These are phyloP conservation scores for Oryza officinalis DNA, from an alignment of 176 grass and related monocot genomes.

Conservation along the genomic window DNA sequence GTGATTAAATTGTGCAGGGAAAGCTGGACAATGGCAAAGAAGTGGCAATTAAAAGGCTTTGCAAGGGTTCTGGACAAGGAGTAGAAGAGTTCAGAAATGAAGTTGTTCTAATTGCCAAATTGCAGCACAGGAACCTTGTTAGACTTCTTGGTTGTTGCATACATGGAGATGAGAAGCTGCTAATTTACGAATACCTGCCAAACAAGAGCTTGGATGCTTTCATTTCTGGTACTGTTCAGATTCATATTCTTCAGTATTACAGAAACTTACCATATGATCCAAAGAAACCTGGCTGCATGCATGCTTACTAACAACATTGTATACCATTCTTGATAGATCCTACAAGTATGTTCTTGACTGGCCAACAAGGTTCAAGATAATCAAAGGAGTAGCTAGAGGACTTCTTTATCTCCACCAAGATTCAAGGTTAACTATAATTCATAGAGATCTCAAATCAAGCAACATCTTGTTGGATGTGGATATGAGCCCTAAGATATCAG, in stretches of 20 bases:
- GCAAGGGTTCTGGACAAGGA: constrained; percentile 52
- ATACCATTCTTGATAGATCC: constrained; percentile 28
- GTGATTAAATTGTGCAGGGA: constrained; percentile 12
- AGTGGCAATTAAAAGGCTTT: constrained; percentile 57
- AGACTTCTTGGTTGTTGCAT: constrained; percentile 52
- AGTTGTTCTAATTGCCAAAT: constrained; percentile 47
- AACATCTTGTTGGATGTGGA: constrained; percentile 55
- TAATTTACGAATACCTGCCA: constrained; percentile 42
- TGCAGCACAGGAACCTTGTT: constrained; percentile 49
- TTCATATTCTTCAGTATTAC: no score
- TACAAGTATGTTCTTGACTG: constrained; percentile 42
- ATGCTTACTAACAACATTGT: not conserved
- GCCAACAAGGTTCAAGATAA: constrained; percentile 51
- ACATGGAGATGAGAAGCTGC: constrained; percentile 51
- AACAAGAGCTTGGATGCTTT: constrained; percentile 50
- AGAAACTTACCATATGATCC: not conserved
- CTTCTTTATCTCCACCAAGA: constrained; percentile 72
- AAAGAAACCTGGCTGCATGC: not conserved
- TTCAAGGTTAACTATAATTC: constrained; percentile 59
- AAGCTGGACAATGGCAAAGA: constrained; percentile 8
- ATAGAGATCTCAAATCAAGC: constrained; percentile 55
- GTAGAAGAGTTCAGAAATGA: constrained; percentile 47
- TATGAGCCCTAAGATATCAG: constrained; percentile 69
- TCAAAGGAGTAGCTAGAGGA: constrained; percentile 55
- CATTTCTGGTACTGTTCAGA: constrained; percentile 36